Percentiles rank a stretch among this genome's conserved stretches.
Conservation (phyloP, 2,329 filamentous ascomycete species). For the Fusarium buharicum region DNA sequence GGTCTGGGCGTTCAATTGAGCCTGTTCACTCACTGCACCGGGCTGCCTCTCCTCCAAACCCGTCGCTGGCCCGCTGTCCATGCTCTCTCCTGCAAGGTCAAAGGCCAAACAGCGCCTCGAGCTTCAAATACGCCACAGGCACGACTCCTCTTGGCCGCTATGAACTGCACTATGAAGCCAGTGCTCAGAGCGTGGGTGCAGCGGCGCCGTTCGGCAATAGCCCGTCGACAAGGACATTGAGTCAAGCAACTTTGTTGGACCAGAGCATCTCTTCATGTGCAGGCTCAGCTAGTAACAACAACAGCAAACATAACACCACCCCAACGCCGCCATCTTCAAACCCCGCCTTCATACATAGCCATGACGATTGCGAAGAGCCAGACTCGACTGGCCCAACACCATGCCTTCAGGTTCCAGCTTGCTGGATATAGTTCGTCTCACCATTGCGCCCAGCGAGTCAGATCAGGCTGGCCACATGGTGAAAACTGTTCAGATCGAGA, state of each 20-base stretch:
- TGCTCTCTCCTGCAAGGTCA: background rate
- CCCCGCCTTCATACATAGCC: constrained; percentile 21
- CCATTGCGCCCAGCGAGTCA: constrained; percentile 43
- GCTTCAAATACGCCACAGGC: constrained; percentile 34
- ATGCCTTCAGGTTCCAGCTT: constrained; percentile 33
- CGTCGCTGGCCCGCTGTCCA: constrained; percentile 7
- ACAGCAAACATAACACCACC: constrained; percentile 15
- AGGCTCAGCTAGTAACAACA: constrained; percentile 18
- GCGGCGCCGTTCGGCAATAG: constrained; percentile 27
- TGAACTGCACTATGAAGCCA: constrained; percentile 16
- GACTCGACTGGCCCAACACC: constrained; percentile 29
- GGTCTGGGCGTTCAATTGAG: constrained; percentile 41
- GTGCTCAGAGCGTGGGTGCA: constrained; percentile 26
- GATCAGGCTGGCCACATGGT: constrained; percentile 38
- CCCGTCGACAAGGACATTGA: constrained; percentile 21
- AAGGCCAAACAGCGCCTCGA: constrained; percentile 3
- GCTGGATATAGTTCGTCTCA: constrained; percentile 34
- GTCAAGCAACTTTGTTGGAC: constrained; percentile 32
- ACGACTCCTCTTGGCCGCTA: constrained; percentile 28
- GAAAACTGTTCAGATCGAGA: constrained; percentile 43
- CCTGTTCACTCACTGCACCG: constrained; percentile 36
- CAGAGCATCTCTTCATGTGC: background rate
- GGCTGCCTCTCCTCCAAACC: constrained; percentile 19
- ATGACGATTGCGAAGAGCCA: constrained; percentile 14
- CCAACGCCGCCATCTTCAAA: constrained; percentile 9